Evolutionary conservation across 1,284 basidiomycete species (phyloP).

Genomic region (Cystobasidiaceae sp.): DNA sequence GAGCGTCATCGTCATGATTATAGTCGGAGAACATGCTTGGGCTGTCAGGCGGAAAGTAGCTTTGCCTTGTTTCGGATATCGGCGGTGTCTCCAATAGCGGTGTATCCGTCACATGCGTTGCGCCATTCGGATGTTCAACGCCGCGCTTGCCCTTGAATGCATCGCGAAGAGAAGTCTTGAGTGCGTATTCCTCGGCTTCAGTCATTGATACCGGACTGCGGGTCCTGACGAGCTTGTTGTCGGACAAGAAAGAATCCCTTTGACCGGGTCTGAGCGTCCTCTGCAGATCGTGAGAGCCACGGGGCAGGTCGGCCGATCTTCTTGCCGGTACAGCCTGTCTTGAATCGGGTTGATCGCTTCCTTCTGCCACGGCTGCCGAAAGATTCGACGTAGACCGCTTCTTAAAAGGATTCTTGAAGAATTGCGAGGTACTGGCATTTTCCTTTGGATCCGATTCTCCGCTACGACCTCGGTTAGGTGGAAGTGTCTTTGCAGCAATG

Average conservation of each 20-base stretch:
- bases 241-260: not conserved
- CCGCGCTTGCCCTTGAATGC: no score
- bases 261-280: slow-evolving; percentile 3
- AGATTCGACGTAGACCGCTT: not conserved
- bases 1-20: no score
- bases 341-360: no score
- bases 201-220: slow-evolving; percentile 4
- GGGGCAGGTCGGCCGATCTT: not conserved
- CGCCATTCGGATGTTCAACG: no score
- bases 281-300: slow-evolving; percentile 15
- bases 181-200: not conserved
- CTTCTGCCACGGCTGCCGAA: no score
- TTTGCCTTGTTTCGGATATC: no score
- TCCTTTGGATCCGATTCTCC: not conserved
- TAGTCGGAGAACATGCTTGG: no score
- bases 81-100: no score
- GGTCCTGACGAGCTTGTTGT: not conserved
- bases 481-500: no score
- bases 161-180: not conserved
- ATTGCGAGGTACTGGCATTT: not conserved
- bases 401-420: slow-evolving; percentile 3
- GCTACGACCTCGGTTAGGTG: not conserved
- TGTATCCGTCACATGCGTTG: no score
- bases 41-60: no score
- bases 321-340: not conserved